Percentiles rank a stretch among this genome's conserved stretches.
These are phyloP conservation scores for Helianthus tuberosus DNA, from an alignment of 129 eudicot species.

Conservation along the genomic window DNA sequence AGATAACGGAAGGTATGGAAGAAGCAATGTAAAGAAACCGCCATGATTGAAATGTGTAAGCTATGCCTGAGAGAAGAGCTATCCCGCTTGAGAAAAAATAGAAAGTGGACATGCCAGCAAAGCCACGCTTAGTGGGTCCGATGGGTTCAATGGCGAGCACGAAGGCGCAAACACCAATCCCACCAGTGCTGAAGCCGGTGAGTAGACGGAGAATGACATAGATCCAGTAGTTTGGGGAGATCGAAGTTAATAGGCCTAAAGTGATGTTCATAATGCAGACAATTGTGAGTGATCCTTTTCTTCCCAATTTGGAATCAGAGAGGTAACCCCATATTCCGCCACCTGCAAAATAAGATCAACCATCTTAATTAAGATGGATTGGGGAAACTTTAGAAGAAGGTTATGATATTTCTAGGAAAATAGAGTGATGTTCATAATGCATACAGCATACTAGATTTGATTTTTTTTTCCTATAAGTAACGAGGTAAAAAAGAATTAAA, in stretches of 20 bases:
- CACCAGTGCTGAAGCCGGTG: constrained; percentile 86
- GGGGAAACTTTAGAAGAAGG: too few species aligned
- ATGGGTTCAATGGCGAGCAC: constrained; percentile 91
- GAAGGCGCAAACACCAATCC: constrained; percentile 83
- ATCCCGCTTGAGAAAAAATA: constrained; percentile 89
- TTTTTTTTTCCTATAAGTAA: too few species aligned
- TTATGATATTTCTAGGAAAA: too few species aligned
- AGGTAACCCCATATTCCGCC: constrained; percentile 91
- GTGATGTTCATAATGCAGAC: constrained; percentile 63
- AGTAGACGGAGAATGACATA: constrained; percentile 71
- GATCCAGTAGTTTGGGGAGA: constrained; percentile 64
- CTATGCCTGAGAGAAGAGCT: constrained; percentile 64
- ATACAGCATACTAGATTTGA: too few species aligned
- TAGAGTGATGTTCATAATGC: too few species aligned
- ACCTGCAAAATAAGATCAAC: constrained; percentile 42
- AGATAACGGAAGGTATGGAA: constrained; percentile 68
- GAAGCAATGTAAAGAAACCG: constrained; percentile 70
- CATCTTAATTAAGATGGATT: too few species aligned
- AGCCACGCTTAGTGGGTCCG: constrained; percentile 77
- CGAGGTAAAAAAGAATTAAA: too few species aligned
- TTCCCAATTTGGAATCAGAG: constrained; percentile 78
- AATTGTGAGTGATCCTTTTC: constrained; percentile 72
- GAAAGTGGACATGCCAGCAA: constrained; percentile 93
- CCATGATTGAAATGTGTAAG: constrained; percentile 74
- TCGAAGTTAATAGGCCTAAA: constrained; percentile 70